Conservation (phyloP, 495 filamentous ascomycete genomes). For the Penicillium pancosmium region DNA sequence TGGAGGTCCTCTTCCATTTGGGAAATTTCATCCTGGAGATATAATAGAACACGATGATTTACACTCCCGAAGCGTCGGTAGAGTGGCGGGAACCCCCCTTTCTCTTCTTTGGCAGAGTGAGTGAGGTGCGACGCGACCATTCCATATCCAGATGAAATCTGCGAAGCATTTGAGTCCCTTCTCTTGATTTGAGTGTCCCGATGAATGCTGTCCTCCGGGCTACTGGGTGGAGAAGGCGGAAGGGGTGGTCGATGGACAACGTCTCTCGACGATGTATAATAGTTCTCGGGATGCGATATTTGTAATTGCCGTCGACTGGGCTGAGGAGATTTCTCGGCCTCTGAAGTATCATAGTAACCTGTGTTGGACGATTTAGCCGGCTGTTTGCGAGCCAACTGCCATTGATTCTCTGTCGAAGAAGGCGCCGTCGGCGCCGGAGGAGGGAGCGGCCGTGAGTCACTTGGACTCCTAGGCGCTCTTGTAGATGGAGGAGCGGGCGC, state of each 20-base stretch:
- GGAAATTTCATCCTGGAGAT: conserved; percentile 84
- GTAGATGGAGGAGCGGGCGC: conserved; percentile 4
- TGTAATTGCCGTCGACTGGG: conserved; percentile 18
- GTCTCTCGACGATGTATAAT: conserved; percentile 30
- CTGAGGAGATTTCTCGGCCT: conserved; percentile 13
- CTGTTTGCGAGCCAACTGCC: conserved; percentile 31
- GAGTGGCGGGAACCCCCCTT: conserved; percentile 60
- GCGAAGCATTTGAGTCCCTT: conserved; percentile 29
- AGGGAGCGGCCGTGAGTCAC: conserved; percentile 24
- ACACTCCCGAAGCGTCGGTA: conserved; percentile 84
- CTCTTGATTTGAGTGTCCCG: conserved; percentile 27
- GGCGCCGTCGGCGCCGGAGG: conserved; percentile 28
- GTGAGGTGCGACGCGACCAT: conserved; percentile 65
- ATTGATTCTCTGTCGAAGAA: conserved; percentile 26
- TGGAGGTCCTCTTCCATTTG: conserved; percentile 77
- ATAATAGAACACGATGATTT: conserved; percentile 82
- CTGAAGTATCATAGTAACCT: conserved; percentile 14
- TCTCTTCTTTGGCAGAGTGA: conserved; percentile 35
- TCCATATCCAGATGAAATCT: conserved; percentile 63
- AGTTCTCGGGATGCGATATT: conserved; percentile 32
- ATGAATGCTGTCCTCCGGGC: conserved; percentile 39
- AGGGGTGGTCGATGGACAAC: conserved; percentile 29
- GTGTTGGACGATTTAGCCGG: conserved; percentile 24
- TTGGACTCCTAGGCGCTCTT: conserved; percentile 15
- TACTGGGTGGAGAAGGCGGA: conserved; percentile 43